These are phyloP conservation scores for Lotus japonicus DNA, from an alignment of 306 rosid species.

Conservation along the genomic window DNA sequence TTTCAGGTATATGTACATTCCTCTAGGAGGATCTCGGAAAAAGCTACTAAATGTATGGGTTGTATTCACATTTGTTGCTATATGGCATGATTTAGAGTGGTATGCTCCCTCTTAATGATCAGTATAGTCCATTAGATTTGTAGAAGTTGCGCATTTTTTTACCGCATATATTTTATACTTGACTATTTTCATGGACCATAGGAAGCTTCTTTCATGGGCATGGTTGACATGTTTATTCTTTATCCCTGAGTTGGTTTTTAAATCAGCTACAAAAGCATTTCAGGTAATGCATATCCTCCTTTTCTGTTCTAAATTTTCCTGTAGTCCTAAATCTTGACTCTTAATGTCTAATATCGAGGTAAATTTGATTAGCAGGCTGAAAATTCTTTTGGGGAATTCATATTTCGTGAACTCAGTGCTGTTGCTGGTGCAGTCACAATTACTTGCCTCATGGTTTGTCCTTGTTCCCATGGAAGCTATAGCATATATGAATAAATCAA, in stretches of 20 bases:
- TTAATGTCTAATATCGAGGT: constrained; percentile 10
- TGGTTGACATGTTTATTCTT: constrained; percentile 95
- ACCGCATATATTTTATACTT: constrained; percentile 10
- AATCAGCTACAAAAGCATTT: constrained; percentile 66
- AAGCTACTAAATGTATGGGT: constrained; percentile 84
- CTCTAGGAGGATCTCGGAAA: constrained; percentile 79
- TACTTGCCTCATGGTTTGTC: constrained; percentile 84
- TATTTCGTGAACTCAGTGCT: constrained; percentile 74
- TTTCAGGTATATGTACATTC: constrained; percentile 86
- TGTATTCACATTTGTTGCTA: constrained; percentile 83
- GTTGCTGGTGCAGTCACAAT: constrained; percentile 84
- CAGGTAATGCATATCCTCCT: constrained; percentile 41
- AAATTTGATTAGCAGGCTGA: constrained; percentile 43
- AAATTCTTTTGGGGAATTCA: constrained; percentile 44
- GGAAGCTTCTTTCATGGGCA: constrained; percentile 99
- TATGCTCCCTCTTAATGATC: constrained; percentile 34
- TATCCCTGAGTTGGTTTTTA: constrained; percentile 72
- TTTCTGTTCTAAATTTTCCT: neutral
- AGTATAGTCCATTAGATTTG: constrained; percentile 12
- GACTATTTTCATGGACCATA: constrained; percentile 32
- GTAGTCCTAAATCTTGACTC: constrained; percentile 3
- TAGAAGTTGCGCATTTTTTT: constrained; percentile 17
- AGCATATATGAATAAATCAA: neutral
- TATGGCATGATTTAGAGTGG: constrained; percentile 98
- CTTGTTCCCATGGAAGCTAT: neutral